Percentiles rank a stretch among this genome's conserved stretches.
Evolutionary conservation across 768 basidiomycete genomes (phyloP).

Genomic region (Russula emetica): DNA sequence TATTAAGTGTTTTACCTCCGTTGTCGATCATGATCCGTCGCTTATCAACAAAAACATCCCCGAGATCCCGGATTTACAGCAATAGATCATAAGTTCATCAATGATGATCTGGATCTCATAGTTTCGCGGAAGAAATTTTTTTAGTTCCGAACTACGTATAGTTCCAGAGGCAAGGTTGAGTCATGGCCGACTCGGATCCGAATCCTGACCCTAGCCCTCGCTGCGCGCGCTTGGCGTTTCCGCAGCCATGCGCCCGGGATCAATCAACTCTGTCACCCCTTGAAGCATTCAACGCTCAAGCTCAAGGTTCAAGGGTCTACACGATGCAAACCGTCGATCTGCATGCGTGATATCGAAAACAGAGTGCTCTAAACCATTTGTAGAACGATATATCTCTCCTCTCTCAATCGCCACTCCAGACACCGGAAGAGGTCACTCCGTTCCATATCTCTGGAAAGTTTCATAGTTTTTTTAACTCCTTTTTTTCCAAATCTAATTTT

Average conservation of each 20-base stretch:
- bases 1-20: background rate
- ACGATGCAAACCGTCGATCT: background rate
- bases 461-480: background rate
- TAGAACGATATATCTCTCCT: no score
- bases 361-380: background rate
- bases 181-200: no score
- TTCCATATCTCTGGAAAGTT: background rate
- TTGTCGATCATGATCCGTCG: no score
- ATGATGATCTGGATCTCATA: no score
- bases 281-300: background rate
- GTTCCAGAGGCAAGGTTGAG: no score
- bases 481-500: background rate
- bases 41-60: no score
- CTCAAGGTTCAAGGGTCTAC: background rate
- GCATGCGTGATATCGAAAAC: background rate
- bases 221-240: background rate
- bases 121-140: no score
- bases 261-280: no score
- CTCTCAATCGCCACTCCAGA: background rate
- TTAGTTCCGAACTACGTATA: no score
- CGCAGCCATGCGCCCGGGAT: background rate
- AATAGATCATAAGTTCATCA: no score
- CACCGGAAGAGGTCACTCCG: background rate
- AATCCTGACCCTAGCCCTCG: no score
- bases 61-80: no score